A percentile compares a stretch with the other conserved stretches of the same genome.
Evolutionary conservation across 164 flowering plant genomes (phyloP).

Genomic region (Vitis vinifera): ASM3070453v1 NC_081815.1:6657501-6658000

Average conservation of each 20-base stretch:
- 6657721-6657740: constrained; percentile 86
- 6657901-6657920: constrained; percentile 11
- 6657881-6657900: constrained; percentile 14
- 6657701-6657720: constrained; percentile 24
- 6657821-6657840: constrained; percentile 66
- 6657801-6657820: constrained; percentile 78
- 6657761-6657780: constrained; percentile 95
- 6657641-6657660: constrained; percentile 23
- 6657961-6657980: constrained; percentile 82
- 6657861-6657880: constrained; percentile 66
- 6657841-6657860: constrained; percentile 83
- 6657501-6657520: constrained; percentile 51
- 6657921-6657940: constrained; percentile 15
- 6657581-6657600: constrained; percentile 59
- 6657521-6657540: constrained; percentile 26
- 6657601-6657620: constrained; percentile 81
- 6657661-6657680: constrained; percentile 11
- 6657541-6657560: constrained; percentile 22
- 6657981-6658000: constrained; percentile 67
- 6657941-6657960: constrained; percentile 61
- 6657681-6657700: constrained; percentile 15
- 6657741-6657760: constrained; percentile 92
- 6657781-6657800: constrained; percentile 76
- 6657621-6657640: constrained; percentile 51
- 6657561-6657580: constrained; percentile 19